Evolutionary conservation across 371 early-diverging fungal genomes (phyloP).

Genomic region (Mucor irregularis): DNA sequence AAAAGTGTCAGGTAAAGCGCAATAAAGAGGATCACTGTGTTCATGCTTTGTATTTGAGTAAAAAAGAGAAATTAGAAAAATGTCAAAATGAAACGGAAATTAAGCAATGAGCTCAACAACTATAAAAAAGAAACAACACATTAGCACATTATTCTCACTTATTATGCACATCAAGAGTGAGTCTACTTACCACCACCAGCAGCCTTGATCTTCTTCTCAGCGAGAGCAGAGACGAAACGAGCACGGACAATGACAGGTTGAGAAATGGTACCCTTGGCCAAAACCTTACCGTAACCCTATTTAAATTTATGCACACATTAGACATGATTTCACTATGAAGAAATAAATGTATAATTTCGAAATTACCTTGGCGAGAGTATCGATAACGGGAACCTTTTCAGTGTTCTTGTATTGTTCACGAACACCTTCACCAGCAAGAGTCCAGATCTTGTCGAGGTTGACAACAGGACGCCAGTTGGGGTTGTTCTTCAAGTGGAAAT

Average conservation of each 20-base stretch:
- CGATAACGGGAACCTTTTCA: constrained; percentile 93
- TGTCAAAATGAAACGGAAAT: too few species aligned
- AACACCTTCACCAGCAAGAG: constrained; percentile 90
- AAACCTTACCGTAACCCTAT: constrained; percentile 95
- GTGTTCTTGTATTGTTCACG: constrained; percentile 85
- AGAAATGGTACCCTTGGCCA: constrained; percentile 94
- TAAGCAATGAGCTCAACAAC: constrained; percentile 31
- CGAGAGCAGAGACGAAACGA: constrained; percentile 91
- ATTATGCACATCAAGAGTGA: neutral
- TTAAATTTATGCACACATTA: neutral
- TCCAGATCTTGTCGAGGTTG: constrained; percentile 95
- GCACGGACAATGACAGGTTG: constrained; percentile 98
- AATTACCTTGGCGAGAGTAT: constrained; percentile 78
- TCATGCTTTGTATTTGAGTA: neutral
- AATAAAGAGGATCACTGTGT: too few species aligned
- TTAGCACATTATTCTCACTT: neutral
- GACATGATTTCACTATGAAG: too few species aligned
- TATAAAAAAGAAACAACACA: constrained; percentile 3
- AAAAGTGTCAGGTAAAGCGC: too few species aligned
- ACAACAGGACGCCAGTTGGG: constrained; percentile 84
- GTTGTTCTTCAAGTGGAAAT: constrained; percentile 97
- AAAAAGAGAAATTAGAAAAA: neutral
- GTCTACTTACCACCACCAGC: constrained; percentile 83
- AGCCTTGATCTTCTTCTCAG: constrained; percentile 98
- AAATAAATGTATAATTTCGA: neutral